Evolutionary conservation across 148 eudicot genomes (phyloP).

Genomic region (Chenopodium berlandieri): DNA sequence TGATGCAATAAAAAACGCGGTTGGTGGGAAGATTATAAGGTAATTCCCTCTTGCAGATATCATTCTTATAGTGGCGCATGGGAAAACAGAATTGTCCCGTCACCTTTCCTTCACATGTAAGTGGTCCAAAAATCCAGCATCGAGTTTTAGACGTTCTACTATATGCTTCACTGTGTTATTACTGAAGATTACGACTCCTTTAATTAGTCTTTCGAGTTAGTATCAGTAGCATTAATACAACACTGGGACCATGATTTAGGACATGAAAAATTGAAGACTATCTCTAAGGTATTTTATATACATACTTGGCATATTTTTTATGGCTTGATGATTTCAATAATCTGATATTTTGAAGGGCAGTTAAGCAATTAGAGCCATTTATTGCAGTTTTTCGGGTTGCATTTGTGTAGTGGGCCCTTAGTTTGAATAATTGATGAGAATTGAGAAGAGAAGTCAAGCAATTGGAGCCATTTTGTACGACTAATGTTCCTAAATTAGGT

Average conservation of each 20-base stretch:
- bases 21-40: constrained; percentile 19
- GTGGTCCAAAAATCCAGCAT: constrained; percentile 27
- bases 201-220: neutral
- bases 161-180: neutral
- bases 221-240: constrained; percentile 8
- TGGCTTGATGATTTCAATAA: neutral
- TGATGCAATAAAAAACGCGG: constrained; percentile 11
- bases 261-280: neutral
- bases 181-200: neutral
- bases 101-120: constrained; percentile 21
- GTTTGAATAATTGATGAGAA: constrained; percentile 10
- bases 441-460: constrained; percentile 12
- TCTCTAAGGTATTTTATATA: neutral
- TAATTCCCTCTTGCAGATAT: constrained; percentile 19
- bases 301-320: neutral
- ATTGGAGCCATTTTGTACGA: constrained; percentile 5
- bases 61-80: neutral
- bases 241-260: constrained; percentile 3
- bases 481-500: constrained; percentile 9
- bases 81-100: constrained; percentile 16
- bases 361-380: constrained; percentile 21
- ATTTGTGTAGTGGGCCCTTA: constrained; percentile 24
- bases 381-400: constrained; percentile 19
- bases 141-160: neutral
- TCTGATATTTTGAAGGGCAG: constrained; percentile 18